phyloP scores from a whole-genome alignment of 2,329 filamentous ascomycete species.

The Penicillium sp. region DNA sequence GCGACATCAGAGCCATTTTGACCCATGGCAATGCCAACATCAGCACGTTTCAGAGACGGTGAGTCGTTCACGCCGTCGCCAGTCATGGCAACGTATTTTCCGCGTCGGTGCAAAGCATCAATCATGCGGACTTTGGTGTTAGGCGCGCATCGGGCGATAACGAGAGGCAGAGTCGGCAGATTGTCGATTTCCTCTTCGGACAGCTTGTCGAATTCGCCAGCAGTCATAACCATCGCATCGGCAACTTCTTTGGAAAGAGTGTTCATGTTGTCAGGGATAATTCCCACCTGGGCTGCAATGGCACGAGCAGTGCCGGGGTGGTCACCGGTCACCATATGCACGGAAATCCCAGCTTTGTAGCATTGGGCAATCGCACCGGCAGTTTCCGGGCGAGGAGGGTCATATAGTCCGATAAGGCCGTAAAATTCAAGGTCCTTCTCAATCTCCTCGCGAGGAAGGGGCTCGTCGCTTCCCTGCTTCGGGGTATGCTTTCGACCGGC shows the following conservation, averaged over 20 bases:
- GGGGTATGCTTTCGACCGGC: conserved; percentile 45
- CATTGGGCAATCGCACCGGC: conserved; percentile 69
- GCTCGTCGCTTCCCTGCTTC: conserved; percentile 15
- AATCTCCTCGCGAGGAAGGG: conserved; percentile 54
- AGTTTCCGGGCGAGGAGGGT: conserved; percentile 79
- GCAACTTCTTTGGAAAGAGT: conserved; percentile 61
- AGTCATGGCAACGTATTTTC: conserved; percentile 79
- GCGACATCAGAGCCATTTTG: conserved; percentile 77
- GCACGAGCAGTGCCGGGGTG: conserved; percentile 75
- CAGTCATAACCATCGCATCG: conserved; percentile 70
- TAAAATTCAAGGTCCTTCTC: conserved; percentile 70
- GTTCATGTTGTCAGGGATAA: conserved; percentile 64
- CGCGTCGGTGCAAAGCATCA: conserved; percentile 56
- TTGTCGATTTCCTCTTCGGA: conserved; percentile 69
- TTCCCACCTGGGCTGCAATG: conserved; percentile 75
- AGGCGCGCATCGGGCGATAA: conserved; percentile 59
- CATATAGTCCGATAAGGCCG: conserved; percentile 82
- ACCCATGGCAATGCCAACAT: conserved; percentile 88
- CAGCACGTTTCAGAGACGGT: conserved; percentile 74
- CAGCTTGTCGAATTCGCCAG: conserved; percentile 74
- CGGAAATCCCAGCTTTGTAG: conserved; percentile 69
- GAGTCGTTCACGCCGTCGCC: conserved; percentile 88
- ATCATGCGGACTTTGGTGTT: conserved; percentile 83
- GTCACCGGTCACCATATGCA: conserved; percentile 83
- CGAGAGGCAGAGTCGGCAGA: conserved; percentile 55